Conservation (phyloP, 2,329 filamentous ascomycete genomes). For the Dactylonectria macrodidyma region DNA sequence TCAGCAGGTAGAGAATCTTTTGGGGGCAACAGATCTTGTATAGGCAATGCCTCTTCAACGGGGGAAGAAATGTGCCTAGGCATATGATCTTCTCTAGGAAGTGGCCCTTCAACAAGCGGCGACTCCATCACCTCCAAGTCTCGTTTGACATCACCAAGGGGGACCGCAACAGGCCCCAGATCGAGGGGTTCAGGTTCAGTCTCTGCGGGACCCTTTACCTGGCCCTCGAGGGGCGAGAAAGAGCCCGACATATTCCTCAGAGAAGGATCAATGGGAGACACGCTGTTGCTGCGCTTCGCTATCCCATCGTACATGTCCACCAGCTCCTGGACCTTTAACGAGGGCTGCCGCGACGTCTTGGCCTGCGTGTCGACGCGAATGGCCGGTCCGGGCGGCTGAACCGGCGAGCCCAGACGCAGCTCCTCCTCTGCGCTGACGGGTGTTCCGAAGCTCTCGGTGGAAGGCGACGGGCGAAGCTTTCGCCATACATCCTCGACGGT, state of each 20-base stretch:
- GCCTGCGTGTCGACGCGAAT: slow-evolving; percentile 29
- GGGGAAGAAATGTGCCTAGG: neutral
- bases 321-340: slow-evolving; percentile 65
- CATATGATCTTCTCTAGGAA: neutral
- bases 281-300: slow-evolving; percentile 42
- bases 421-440: slow-evolving; percentile 31
- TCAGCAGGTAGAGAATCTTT: no score
- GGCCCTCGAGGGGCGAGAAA: slow-evolving; percentile 19
- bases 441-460: slow-evolving; percentile 29
- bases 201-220: neutral
- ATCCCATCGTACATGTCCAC: slow-evolving; percentile 67
- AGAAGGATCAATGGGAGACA: slow-evolving; percentile 41
- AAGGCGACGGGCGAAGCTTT: slow-evolving; percentile 24
- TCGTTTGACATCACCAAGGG: neutral
- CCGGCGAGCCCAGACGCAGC: slow-evolving; percentile 38
- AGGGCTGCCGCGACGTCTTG: slow-evolving; percentile 42
- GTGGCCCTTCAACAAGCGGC: neutral
- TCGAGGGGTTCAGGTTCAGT: slow-evolving; percentile 20
- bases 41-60: neutral
- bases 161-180: neutral
- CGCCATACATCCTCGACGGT: slow-evolving; percentile 41
- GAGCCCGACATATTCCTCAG: slow-evolving; percentile 32
- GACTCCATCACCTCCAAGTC: slow-evolving; percentile 6
- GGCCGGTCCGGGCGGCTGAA: slow-evolving; percentile 36
- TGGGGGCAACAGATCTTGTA: neutral